Base-by-base conservation (phyloP, 768 basidiomycete genomes). In the Astraeus odoratus region DNA sequence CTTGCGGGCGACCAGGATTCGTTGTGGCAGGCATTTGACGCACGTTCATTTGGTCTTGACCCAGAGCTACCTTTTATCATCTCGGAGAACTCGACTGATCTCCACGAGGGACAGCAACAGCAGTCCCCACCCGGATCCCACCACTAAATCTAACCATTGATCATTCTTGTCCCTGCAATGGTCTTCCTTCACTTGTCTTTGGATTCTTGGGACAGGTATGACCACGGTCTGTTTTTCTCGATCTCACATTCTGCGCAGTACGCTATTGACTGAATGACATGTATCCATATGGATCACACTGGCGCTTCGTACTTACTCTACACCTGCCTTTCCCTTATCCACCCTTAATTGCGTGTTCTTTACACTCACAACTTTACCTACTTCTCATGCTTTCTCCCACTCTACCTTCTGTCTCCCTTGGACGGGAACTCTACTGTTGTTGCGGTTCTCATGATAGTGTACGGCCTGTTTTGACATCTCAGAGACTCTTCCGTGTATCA, bases 31-130 rank as follows among this genome's bases (percentile, higher is more conserved):
- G 77, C 76, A 56, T 84, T 87, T 56, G 88, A 89, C 59, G 72
- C 78, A 48, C 74, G 78, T 42, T 79, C 80, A 26, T 88, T 88
- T 65, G 81, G 80, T 45, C 74, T 77, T 52, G 84, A 88, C 59
- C 85, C 85, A 45, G 87, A 89, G 58, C 68, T 86, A 29, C 79
- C 86, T 19, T 90, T 90, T 63, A 75, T 76, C 19, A 63, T 75
- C 29, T 66, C 66, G 20, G 72, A 72, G 12, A 47, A 66, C 29
- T 23, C 63, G 7, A 16, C 58, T 8, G 63, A 64, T 31, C 37
- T 54, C 41, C 61, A 54, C 20, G 63, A 66, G 16, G 63, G 53
- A 5, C 54, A 51, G n/a, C 62, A 57, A 4, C 55, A 52, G 20
- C 63, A 60, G 39, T 59, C 63, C 12, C 57, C 62, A 20, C 37